Conservation (phyloP, 805 yeast genomes). For the Hermanozyma aechmeae region DNA sequence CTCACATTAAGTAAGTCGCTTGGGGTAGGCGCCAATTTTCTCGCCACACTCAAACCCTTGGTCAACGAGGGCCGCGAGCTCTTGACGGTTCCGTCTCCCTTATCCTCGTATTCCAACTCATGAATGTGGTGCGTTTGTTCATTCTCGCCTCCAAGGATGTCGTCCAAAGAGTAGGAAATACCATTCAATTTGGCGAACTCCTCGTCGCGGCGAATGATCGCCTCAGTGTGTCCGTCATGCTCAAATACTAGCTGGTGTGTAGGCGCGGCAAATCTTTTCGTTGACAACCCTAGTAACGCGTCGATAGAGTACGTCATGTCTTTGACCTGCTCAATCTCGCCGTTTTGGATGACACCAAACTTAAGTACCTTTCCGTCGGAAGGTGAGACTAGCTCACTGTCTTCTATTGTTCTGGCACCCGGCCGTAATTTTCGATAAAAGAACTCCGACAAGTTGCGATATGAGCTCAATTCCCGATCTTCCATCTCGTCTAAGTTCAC, state of each 20-base stretch:
- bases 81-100: slow-evolving; percentile 55
- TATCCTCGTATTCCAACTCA: slow-evolving; percentile 42
- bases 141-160: slow-evolving; percentile 50
- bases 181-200: slow-evolving; percentile 77
- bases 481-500: slow-evolving; percentile 84
- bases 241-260: slow-evolving; percentile 39
- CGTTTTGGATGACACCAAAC: slow-evolving; percentile 70
- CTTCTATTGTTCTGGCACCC: slow-evolving; percentile 68
- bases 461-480: slow-evolving; percentile 68
- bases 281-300: slow-evolving; percentile 67
- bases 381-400: slow-evolving; percentile 70
- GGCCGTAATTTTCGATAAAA: slow-evolving; percentile 77
- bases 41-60: slow-evolving; percentile 30
- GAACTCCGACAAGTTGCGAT: slow-evolving; percentile 78
- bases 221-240: slow-evolving; percentile 29
- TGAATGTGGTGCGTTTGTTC: slow-evolving; percentile 35
- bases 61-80: slow-evolving; percentile 21
- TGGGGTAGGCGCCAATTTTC: slow-evolving; percentile 28
- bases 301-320: slow-evolving; percentile 90
- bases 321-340: slow-evolving; percentile 93
- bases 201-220: slow-evolving; percentile 43
- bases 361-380: slow-evolving; percentile 88
- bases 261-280: slow-evolving; percentile 45
- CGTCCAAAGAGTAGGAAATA: slow-evolving; percentile 60
- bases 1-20: slow-evolving; percentile 19